These are phyloP conservation scores for Eragrostis curvula DNA, from an alignment of 176 grass and related monocot species.

Conservation along the genomic window DNA sequence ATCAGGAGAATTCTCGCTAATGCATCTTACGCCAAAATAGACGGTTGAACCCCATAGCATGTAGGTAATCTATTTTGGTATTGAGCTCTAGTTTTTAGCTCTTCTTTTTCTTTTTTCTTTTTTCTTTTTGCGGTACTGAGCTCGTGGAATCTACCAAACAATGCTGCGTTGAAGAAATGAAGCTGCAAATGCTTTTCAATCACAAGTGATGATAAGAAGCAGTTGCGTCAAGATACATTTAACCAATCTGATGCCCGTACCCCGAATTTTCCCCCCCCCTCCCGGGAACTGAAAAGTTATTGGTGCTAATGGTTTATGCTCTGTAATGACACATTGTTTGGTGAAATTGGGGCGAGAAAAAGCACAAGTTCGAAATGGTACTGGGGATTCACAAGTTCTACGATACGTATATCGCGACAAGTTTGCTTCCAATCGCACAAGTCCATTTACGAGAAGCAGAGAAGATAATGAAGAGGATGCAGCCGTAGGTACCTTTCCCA, in stretches of 20 bases:
- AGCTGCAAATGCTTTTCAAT: background rate
- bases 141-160: background rate
- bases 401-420: too few species aligned
- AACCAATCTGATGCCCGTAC: background rate
- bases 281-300: background rate
- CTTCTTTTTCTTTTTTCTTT: too few species aligned
- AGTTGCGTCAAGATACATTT: background rate
- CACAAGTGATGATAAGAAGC: background rate
- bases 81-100: too few species aligned
- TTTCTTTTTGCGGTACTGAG: background rate
- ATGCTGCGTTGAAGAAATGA: background rate
- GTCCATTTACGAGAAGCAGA: background rate
- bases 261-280: background rate
- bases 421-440: background rate
- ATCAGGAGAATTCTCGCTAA: background rate
- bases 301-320: background rate
- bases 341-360: background rate
- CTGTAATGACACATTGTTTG: background rate
- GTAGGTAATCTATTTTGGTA: background rate
- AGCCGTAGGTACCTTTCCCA: constrained; percentile 38
- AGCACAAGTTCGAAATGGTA: background rate
- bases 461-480: background rate
- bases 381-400: background rate
- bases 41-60: background rate
- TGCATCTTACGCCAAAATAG: background rate